Base-by-base conservation (phyloP, 129 eudicot genomes). In the Pseudognaphalium luteoalbum region DNA sequence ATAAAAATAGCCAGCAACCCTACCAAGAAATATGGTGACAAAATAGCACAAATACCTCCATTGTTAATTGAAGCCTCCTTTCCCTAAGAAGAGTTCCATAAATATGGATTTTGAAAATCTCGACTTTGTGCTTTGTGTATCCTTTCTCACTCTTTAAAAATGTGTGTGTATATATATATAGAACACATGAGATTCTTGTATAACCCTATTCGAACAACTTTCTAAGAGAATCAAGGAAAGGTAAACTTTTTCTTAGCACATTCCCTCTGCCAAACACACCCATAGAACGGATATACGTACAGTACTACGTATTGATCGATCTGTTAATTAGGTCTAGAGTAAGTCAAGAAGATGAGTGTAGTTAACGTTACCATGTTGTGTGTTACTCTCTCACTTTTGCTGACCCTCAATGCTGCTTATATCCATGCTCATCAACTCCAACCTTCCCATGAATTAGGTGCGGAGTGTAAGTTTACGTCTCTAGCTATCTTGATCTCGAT, bases 81-180 rank as follows among this genome's bases (percentile, higher is more conserved):
- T 34, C 82, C 77, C 30, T 78, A 78, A 78, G 71, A 78, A 78
- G 82, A 65, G 76, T 68, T 39, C 73, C 78, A 71, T 78, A 62
- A 71, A 62, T 77, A 68, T 42, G 73, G 78, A 72, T 80, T 80
- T 80, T 73, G 83, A 66, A 80, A 72, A 62, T 72, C 83, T 80
- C 78, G 42, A 28, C 78, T 74, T 80, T 72, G 78, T 79, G 83
- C 74, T 72, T 73, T 65, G 78, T 66, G 74, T 79, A n/a, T 4
- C 28, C 34, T 33, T 66, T 47, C 65, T 61, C 54, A 8, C 58
- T 35, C 22, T 21, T 34, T 39, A 15, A 1, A 15, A 29, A 29
- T 44, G 6, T 28, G 6, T 34, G n/a, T 44, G 6, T 28, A 3
- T 34, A 22, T 52, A 25, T 33, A 65, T 52, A 71, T 17, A 47